Conservation (phyloP, 2,329 filamentous ascomycete species). For the Fusarium temperatum region DNA sequence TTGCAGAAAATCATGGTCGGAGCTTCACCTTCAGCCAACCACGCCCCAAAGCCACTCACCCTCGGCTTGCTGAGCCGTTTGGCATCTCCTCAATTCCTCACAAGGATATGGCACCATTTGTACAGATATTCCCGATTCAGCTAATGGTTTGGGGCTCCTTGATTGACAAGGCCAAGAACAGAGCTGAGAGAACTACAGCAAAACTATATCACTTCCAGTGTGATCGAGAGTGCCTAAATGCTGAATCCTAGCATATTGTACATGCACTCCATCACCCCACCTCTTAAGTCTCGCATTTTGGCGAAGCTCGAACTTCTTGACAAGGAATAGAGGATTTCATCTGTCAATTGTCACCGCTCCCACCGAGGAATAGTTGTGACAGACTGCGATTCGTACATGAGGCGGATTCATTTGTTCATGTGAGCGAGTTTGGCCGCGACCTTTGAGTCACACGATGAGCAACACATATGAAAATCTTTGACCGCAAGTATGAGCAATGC, state of each 20-base stretch:
- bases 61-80: slow-evolving; percentile 18
- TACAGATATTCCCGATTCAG: slow-evolving; percentile 31
- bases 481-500: slow-evolving; percentile 36
- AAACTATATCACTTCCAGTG: slow-evolving; percentile 31
- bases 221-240: slow-evolving; percentile 41
- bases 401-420: slow-evolving; percentile 32
- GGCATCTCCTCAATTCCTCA: slow-evolving; percentile 25
- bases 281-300: slow-evolving; percentile 8
- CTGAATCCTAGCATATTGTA: slow-evolving; percentile 33
- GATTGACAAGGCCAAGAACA: slow-evolving; percentile 8
- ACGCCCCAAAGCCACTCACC: slow-evolving; percentile 26
- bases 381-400: slow-evolving; percentile 25
- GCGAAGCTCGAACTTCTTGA: slow-evolving; percentile 20
- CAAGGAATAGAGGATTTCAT: slow-evolving; percentile 22
- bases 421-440: slow-evolving; percentile 28
- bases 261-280: slow-evolving; percentile 31
- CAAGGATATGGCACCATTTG: slow-evolving; percentile 21
- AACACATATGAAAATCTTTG: slow-evolving; percentile 28
- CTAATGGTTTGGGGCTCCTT: slow-evolving; percentile 22
- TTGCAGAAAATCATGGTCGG: not conserved
- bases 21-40: slow-evolving; percentile 26
- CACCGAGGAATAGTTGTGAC: slow-evolving; percentile 5
- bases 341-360: slow-evolving; percentile 23
- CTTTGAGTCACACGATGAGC: slow-evolving; percentile 35
- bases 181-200: slow-evolving; percentile 25